These are phyloP conservation scores for Francoa sonchifolia DNA, from an alignment of 441 rosid species.

Conservation along the genomic window DNA sequence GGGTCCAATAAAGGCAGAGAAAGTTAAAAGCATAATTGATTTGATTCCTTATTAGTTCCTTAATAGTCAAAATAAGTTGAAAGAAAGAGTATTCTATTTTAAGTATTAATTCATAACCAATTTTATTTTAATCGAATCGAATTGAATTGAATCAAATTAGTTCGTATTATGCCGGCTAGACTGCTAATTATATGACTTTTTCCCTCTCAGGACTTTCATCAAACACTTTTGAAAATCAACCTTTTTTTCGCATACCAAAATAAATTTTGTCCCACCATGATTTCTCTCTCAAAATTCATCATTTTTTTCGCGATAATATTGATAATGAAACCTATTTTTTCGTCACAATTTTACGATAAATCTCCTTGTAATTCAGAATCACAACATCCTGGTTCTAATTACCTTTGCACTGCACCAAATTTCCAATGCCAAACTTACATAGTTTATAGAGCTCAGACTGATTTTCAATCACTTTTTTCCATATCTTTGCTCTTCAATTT, in stretches of 20 bases:
- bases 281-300: conserved; percentile 7
- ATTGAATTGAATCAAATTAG: no score
- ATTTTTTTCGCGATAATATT: conserved; percentile 7
- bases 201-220: conserved; percentile 4
- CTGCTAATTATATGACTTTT: conserved; percentile 9
- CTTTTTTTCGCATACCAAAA: no score
- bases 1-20: no score
- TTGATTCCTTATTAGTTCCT: no score
- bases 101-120: no score
- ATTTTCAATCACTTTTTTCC: conserved; percentile 15
- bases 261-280: conserved; percentile 10
- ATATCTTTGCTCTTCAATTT: conserved; percentile 19
- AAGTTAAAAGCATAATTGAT: no score
- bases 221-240: not conserved
- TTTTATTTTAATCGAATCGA: no score
- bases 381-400: conserved; percentile 8
- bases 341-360: conserved; percentile 13
- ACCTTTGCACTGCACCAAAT: conserved; percentile 8
- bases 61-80: no score
- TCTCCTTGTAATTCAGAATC: conserved; percentile 10
- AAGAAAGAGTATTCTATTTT: no score
- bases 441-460: conserved; percentile 18
- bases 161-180: conserved; percentile 16
- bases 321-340: conserved; percentile 2
- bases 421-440: conserved; percentile 15